Percentiles rank a stretch among this genome's conserved stretches.
These are phyloP conservation scores for Penicillium sp. DNA, from an alignment of 2,329 filamentous ascomycete species.

Conservation along the genomic window DNA sequence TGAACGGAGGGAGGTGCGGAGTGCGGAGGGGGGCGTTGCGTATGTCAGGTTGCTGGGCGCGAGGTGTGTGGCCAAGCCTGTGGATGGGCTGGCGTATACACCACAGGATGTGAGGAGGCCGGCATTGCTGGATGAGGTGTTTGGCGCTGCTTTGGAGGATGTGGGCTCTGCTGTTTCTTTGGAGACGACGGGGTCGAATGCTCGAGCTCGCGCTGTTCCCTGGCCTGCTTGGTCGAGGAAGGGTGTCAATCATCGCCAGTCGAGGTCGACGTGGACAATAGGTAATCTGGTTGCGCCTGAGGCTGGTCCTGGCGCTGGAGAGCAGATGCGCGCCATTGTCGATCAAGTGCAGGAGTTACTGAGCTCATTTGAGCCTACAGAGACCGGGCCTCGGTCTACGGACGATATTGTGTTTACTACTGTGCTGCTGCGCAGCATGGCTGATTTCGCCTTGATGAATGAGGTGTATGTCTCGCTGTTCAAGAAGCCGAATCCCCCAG, in stretches of 20 bases:
- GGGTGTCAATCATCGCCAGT: conserved; percentile 21
- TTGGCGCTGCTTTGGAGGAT: conserved; percentile 42
- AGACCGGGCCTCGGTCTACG: conserved; percentile 21
- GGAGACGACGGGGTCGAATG: background rate
- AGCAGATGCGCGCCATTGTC: conserved; percentile 41
- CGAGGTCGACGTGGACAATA: conserved; percentile 33
- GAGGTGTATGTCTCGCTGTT: conserved; percentile 73
- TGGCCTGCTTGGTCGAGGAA: conserved; percentile 9
- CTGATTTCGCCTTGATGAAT: conserved; percentile 74
- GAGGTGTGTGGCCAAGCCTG: conserved; percentile 50
- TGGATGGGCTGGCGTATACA: conserved; percentile 19
- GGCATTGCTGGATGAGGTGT: conserved; percentile 64
- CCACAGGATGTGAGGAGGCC: conserved; percentile 51
- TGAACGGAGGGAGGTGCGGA: conserved; percentile 53
- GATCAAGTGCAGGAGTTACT: conserved; percentile 19
- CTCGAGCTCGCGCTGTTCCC: background rate
- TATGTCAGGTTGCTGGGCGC: conserved; percentile 64
- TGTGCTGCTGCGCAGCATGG: conserved; percentile 74
- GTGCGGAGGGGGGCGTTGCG: conserved; percentile 73
- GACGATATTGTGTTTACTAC: conserved; percentile 50
- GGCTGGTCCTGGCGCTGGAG: conserved; percentile 38
- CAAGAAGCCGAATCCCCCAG: conserved; percentile 72
- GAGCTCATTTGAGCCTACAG: conserved; percentile 2
- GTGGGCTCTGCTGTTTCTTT: conserved; percentile 7
- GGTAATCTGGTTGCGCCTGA: conserved; percentile 42